These are phyloP conservation scores for Galerina marginata DNA, from an alignment of 768 basidiomycete genomes.

Conservation along the genomic window DNA sequence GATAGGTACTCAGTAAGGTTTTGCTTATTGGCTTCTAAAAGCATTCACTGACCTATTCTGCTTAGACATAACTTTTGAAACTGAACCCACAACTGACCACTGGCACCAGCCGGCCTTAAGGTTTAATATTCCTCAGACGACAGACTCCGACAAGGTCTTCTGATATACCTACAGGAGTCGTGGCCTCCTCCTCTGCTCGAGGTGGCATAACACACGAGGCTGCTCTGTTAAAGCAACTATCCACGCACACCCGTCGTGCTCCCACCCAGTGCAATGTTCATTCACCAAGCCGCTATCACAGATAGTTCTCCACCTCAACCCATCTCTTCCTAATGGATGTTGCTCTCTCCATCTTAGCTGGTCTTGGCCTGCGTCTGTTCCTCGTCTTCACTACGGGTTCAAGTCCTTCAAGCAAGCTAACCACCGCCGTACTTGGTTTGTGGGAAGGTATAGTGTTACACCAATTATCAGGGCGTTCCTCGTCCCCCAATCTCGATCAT, in stretches of 20 bases:
- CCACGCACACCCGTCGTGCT: conserved; percentile 32
- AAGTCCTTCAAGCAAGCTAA: conserved; percentile 32
- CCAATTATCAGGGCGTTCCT: conserved; percentile 39
- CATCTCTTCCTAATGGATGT: conserved; percentile 43
- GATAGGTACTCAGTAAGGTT: too few relatives aligned
- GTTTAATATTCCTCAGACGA: conserved; percentile 2
- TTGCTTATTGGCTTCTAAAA: too few relatives aligned
- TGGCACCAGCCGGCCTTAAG: background rate
- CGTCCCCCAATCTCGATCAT: conserved; percentile 39
- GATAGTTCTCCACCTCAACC: conserved; percentile 22
- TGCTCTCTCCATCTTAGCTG: conserved; percentile 43
- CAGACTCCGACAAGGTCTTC: conserved; percentile 1
- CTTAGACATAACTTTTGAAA: too few relatives aligned
- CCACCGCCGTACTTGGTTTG: conserved; percentile 43
- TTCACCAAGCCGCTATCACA: conserved; percentile 18
- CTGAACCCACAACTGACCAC: too few relatives aligned
- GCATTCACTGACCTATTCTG: too few relatives aligned
- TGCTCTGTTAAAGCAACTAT: conserved; percentile 23
- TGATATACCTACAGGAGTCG: conserved; percentile 4
- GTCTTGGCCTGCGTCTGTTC: conserved; percentile 48
- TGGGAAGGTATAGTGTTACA: conserved; percentile 52
- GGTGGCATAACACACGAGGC: conserved; percentile 26
- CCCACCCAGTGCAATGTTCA: conserved; percentile 29
- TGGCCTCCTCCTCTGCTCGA: conserved; percentile 4
- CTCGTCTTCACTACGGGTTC: conserved; percentile 30